These are phyloP conservation scores for Galerina sulciceps DNA, from an alignment of 768 basidiomycete genomes.

Conservation along the genomic window DNA sequence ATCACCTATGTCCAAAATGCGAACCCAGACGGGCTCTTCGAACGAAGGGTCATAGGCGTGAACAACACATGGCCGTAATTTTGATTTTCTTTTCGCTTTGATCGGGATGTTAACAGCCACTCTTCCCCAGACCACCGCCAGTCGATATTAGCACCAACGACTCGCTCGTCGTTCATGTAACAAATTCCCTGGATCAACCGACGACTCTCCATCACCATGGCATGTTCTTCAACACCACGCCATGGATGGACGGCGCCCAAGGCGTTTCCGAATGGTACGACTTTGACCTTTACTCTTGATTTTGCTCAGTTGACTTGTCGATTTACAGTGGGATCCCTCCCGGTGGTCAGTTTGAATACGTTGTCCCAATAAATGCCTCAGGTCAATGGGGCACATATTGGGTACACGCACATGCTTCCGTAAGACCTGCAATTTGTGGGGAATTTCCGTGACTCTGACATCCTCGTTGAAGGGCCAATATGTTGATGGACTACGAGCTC, in stretches of 20 bases:
- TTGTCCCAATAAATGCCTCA: constrained; percentile 68
- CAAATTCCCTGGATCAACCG: constrained; percentile 69
- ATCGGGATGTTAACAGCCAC: background rate
- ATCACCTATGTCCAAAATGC: constrained; percentile 80
- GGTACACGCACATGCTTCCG: constrained; percentile 72
- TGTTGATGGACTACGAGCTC: constrained; percentile 90
- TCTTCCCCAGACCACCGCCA: constrained; percentile 70
- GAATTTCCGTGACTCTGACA: background rate
- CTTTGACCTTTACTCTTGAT: background rate
- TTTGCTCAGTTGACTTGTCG: background rate
- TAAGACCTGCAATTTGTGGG: constrained; percentile 26
- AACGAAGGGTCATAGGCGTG: constrained; percentile 82
- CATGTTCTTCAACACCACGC: constrained; percentile 88
- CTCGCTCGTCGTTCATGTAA: constrained; percentile 75
- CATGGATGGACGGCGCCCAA: constrained; percentile 90
- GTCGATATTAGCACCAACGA: constrained; percentile 75
- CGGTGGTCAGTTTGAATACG: constrained; percentile 72
- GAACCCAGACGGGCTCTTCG: constrained; percentile 83
- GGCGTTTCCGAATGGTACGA: constrained; percentile 81
- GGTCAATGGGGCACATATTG: constrained; percentile 84
- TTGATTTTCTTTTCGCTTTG: background rate
- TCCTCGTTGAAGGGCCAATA: constrained; percentile 72
- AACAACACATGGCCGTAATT: constrained; percentile 92
- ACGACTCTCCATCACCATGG: constrained; percentile 91
- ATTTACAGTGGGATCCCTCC: constrained; percentile 73